Percentiles rank a stretch among this genome's conserved stretches.
These are phyloP conservation scores for Polyrhizophydium stewartii DNA, from an alignment of 371 early-diverging fungal species.

Conservation along the genomic window DNA sequence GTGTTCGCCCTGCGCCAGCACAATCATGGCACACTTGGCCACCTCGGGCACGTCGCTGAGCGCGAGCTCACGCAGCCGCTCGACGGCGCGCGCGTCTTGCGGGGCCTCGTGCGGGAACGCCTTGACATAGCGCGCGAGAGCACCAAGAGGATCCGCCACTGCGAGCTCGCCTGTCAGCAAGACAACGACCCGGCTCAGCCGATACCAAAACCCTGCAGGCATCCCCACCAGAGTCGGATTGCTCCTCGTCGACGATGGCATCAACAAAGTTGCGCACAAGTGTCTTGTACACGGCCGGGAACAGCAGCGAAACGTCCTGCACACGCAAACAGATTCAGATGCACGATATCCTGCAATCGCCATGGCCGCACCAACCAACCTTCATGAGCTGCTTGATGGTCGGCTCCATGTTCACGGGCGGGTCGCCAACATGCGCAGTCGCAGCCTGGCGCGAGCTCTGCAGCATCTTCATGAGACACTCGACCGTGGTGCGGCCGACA, in stretches of 20 bases:
- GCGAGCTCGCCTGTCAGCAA: not conserved
- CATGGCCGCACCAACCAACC: conserved; percentile 1
- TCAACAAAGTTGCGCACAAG: conserved; percentile 29
- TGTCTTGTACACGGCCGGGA: conserved; percentile 40
- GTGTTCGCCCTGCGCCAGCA: conserved; percentile 46
- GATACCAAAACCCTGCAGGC: no score
- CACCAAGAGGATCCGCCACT: conserved; percentile 57
- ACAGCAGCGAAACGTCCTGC: conserved; percentile 34
- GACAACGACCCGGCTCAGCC: not conserved
- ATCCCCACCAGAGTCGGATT: not conserved
- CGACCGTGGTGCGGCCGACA: conserved; percentile 54
- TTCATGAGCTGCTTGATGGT: conserved; percentile 51
- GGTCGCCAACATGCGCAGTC: not conserved
- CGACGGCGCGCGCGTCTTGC: conserved; percentile 4
- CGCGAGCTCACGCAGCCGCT: conserved; percentile 38
- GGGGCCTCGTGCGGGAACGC: conserved; percentile 45
- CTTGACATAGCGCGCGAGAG: conserved; percentile 59
- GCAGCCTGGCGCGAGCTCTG: conserved; percentile 1
- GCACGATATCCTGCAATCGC: not conserved
- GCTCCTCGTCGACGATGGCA: conserved; percentile 21
- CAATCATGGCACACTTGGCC: conserved; percentile 59
- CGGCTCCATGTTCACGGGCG: conserved; percentile 12
- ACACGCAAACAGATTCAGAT: no score
- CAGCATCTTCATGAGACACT: conserved; percentile 43
- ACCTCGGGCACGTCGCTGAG: conserved; percentile 43